Base-by-base conservation (phyloP, 2,329 filamentous ascomycete genomes). In the Biscogniauxia mediterranea region DNA sequence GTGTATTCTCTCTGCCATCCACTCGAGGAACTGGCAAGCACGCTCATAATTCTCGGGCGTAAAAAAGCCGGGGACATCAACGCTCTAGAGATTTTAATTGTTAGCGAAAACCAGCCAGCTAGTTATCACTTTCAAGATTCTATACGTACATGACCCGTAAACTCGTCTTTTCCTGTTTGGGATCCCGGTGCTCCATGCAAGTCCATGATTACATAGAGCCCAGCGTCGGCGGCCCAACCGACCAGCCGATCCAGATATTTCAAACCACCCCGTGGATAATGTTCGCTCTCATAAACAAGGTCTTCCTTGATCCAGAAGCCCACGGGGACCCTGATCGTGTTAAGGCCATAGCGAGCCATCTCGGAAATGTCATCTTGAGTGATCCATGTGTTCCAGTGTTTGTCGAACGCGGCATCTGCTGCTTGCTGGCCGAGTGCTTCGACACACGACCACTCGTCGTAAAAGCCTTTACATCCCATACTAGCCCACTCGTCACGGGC, bases 301-400 rank as follows among this genome's bases (percentile, higher is more conserved):
- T 78, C 77, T 64, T 83, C 81, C 15, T 76, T 71, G 59, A 83
- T 76, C 81, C 81, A 83, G 67, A 80, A 83, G 4, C 81, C 81
- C 1, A 83, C 76, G 0, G 81, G 81, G 11, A 83, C 78, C 2
- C 81, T 75, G 38, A 83, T 73, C 0, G 80, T 81, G 64, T 83
- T 83, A 5, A 83, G 66, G 0, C 80, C 80, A 32, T 75, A 77
- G 52, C 69, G 74, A 25, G 71, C 69, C 68, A 83, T 83, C 61
- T 77, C 68, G 20, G 71, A 64, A 61, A 83, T 75, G 64, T 83
- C 81, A 38, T 75, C 69, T 58, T 79, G 64, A 5, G 77, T 81
- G 57, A 81, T 80, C 79, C 79, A 83, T 0, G 74, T 76, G 26
- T 70, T 71, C 81, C 81, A 83, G 64, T 83, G 81, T 8, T 71